Evolutionary conservation across 345 rosid species (phyloP).

Genomic region (Dipteronia dyeriana): DNA sequence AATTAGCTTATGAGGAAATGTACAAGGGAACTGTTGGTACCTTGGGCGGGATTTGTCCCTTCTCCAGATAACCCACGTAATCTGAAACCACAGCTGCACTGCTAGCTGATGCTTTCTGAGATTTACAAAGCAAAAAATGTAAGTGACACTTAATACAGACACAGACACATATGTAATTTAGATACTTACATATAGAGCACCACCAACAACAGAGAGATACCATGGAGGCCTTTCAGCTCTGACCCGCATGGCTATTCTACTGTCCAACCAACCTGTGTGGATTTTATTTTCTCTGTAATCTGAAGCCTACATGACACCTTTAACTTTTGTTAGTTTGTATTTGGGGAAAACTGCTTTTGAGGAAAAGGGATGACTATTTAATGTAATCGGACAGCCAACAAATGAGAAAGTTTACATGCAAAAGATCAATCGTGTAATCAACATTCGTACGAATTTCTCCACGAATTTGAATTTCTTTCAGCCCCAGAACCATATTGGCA

Average conservation of each 20-base stretch:
- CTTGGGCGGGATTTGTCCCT: slow-evolving; percentile 99
- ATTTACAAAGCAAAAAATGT: slow-evolving; percentile 23
- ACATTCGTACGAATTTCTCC: slow-evolving; percentile 98
- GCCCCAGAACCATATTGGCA: slow-evolving; percentile 99
- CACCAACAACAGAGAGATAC: slow-evolving; percentile 99
- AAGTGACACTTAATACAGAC: background rate
- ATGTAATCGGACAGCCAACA: slow-evolving; percentile 14
- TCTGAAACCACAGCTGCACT: slow-evolving; percentile 97
- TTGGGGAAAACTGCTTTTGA: background rate
- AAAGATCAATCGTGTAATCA: slow-evolving; percentile 94
- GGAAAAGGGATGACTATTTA: background rate
- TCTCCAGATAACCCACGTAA: slow-evolving; percentile 95
- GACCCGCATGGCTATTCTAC: slow-evolving; percentile 99
- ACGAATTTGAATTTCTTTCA: slow-evolving; percentile 98
- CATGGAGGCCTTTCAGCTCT: slow-evolving; percentile 99
- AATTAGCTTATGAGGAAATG: slow-evolving; percentile 11
- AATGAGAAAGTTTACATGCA: slow-evolving; percentile 64
- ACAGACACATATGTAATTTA: background rate
- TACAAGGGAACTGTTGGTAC: slow-evolving; percentile 34
- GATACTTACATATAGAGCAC: slow-evolving; percentile 84
- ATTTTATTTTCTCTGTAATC: slow-evolving; percentile 96
- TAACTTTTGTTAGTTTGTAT: slow-evolving; percentile 21
- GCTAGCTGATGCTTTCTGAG: slow-evolving; percentile 94
- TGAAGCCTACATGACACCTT: slow-evolving; percentile 64
- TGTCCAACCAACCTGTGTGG: slow-evolving; percentile 99